phyloP scores from a whole-genome alignment of 2,329 filamentous ascomycete genomes.

The Alternaria metachromatica region DNA sequence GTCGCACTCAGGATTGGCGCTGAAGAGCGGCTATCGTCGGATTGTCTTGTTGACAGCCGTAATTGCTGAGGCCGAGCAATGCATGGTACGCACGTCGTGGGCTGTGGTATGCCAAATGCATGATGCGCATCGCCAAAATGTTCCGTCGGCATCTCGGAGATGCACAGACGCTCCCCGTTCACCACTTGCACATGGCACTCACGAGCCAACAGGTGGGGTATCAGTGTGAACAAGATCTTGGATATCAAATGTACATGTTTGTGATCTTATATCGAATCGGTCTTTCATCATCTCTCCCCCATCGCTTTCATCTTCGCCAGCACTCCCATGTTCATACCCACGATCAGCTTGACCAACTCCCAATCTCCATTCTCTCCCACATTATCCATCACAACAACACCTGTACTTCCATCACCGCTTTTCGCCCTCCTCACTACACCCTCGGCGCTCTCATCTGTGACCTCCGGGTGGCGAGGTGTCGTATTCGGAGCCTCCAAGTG shows the following conservation, averaged over 20 bases:
- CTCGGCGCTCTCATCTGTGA: slow-evolving; percentile 20
- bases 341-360: slow-evolving; percentile 85
- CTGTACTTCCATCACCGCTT: slow-evolving; percentile 72
- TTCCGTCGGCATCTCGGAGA: slow-evolving; percentile 8
- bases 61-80: not conserved
- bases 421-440: slow-evolving; percentile 55
- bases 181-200: not conserved
- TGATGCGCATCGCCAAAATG: slow-evolving; percentile 8
- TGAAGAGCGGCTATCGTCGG: not conserved
- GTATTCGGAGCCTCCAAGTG: slow-evolving; percentile 35
- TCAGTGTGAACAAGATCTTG: not conserved
- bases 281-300: not conserved
- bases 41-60: not conserved
- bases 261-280: not conserved
- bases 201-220: not conserved
- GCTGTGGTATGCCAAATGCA: not conserved
- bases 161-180: not conserved
- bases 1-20: not conserved
- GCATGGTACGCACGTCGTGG: slow-evolving; percentile 13
- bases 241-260: not conserved
- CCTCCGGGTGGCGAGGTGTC: slow-evolving; percentile 17
- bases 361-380: slow-evolving; percentile 87
- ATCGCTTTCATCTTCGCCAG: slow-evolving; percentile 10
- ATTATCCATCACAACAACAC: slow-evolving; percentile 92
- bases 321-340: slow-evolving; percentile 84